Conservation (phyloP, 2,329 filamentous ascomycete species). For the Tolypocladium ophioglossoides region DNA sequence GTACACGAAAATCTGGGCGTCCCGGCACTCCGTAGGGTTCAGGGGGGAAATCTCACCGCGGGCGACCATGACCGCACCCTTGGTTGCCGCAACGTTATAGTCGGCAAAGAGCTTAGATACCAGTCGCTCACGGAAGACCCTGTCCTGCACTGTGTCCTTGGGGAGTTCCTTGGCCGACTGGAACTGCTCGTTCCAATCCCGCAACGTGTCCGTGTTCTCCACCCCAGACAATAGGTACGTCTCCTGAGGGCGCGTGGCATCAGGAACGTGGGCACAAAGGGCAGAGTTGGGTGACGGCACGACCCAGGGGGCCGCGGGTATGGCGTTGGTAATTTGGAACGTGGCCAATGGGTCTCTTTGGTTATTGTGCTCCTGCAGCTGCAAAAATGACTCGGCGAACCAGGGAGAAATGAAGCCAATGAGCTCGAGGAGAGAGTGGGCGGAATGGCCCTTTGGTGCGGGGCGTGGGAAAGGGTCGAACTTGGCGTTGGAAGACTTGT, state of each 20-base stretch:
- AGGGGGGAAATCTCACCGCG: conserved; percentile 85
- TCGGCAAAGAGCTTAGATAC: conserved; percentile 95
- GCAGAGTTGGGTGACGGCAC: conserved; percentile 59
- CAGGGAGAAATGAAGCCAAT: conserved; percentile 72
- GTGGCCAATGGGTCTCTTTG: conserved; percentile 79
- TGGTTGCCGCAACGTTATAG: conserved; percentile 89
- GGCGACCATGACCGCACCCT: conserved; percentile 85
- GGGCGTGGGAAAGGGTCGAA: conserved; percentile 82
- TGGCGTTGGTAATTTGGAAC: conserved; percentile 92
- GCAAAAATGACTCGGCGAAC: conserved; percentile 65
- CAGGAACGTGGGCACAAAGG: conserved; percentile 62
- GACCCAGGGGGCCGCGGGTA: conserved; percentile 86
- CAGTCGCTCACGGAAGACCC: conserved; percentile 88
- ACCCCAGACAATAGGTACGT: conserved; percentile 81
- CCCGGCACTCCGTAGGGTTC: conserved; percentile 84
- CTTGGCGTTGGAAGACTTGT: conserved; percentile 89
- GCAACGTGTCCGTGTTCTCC: conserved; percentile 86
- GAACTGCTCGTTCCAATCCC: conserved; percentile 99
- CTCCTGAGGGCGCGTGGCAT: conserved; percentile 86
- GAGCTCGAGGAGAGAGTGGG: conserved; percentile 79
- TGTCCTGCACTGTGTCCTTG: conserved; percentile 86
- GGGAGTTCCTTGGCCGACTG: conserved; percentile 93
- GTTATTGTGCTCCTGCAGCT: conserved; percentile 76
- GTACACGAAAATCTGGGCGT: conserved; percentile 98
- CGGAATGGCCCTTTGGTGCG: conserved; percentile 64